phyloP scores from a whole-genome alignment of 305 asterid species.

The Ajuga reptans region DNA sequence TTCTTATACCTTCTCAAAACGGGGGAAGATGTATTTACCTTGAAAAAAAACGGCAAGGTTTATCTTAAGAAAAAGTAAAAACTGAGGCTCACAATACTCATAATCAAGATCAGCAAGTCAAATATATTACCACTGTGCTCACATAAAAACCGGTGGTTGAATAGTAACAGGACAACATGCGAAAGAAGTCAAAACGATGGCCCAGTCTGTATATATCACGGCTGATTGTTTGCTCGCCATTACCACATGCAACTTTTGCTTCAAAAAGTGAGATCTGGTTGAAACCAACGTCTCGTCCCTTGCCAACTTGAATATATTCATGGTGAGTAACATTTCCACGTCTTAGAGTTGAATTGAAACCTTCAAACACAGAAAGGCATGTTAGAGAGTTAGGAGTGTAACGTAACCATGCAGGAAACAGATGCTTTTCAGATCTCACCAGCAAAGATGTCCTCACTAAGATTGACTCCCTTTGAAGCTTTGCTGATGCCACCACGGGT shows the following conservation, averaged over 20 bases:
- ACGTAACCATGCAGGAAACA: slow-evolving; percentile 3
- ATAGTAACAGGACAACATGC: slow-evolving; percentile 72
- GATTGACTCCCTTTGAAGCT: slow-evolving; percentile 70
- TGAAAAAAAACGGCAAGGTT: neutral
- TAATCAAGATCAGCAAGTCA: slow-evolving; percentile 11
- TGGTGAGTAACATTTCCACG: slow-evolving; percentile 83
- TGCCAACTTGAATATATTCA: slow-evolving; percentile 81
- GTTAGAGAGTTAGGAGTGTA: slow-evolving; percentile 12
- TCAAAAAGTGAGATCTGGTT: slow-evolving; percentile 83
- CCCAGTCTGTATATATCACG: slow-evolving; percentile 85
- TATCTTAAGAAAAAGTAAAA: neutral
- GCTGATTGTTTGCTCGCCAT: slow-evolving; percentile 82
- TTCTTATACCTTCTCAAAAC: too few relatives aligned
- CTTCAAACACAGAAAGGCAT: slow-evolving; percentile 27
- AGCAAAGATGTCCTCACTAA: slow-evolving; percentile 71
- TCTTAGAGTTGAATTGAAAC: slow-evolving; percentile 76
- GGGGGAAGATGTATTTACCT: too few relatives aligned
- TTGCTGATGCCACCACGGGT: slow-evolving; percentile 80
- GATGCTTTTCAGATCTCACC: slow-evolving; percentile 39
- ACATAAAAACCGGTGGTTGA: slow-evolving; percentile 76
- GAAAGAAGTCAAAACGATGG: slow-evolving; percentile 81
- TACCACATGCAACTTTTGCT: slow-evolving; percentile 88
- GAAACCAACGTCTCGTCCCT: slow-evolving; percentile 83
- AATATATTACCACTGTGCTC: slow-evolving; percentile 65
- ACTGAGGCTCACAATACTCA: neutral